phyloP scores from a whole-genome alignment of 352 stramenopile species.

The Globisporangium parvum region DNA sequence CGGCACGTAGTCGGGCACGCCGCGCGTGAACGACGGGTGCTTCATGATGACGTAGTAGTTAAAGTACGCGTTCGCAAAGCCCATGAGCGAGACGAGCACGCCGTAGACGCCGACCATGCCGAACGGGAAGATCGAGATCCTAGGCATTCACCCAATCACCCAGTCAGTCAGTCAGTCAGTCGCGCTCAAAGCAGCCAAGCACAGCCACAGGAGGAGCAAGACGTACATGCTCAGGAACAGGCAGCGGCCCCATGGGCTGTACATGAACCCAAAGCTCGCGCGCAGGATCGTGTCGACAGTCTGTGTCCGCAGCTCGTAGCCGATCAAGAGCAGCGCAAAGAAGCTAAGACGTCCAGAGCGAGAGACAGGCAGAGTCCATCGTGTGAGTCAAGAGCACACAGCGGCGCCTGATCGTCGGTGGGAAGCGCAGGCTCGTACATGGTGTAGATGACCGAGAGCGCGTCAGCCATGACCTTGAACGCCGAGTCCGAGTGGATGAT shows the following conservation, averaged over 20 bases:
- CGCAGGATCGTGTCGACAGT: conserved; percentile 63
- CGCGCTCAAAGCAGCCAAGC: too few species aligned
- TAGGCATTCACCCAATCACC: conserved; percentile 12
- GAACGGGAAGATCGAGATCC: conserved; percentile 88
- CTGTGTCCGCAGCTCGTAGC: conserved; percentile 77
- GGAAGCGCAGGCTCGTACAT: conserved; percentile 40
- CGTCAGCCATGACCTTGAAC: conserved; percentile 70
- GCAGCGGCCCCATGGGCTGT: conserved; percentile 82
- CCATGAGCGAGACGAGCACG: conserved; percentile 64
- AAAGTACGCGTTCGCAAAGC: conserved; percentile 86
- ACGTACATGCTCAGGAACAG: conserved; percentile 84
- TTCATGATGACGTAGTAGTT: conserved; percentile 90
- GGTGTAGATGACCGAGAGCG: conserved; percentile 79
- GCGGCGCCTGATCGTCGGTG: background rate
- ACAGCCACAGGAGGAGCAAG: background rate
- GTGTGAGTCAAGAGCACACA: background rate
- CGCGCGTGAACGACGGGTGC: conserved; percentile 74
- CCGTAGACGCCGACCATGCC: conserved; percentile 82
- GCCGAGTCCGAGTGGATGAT: conserved; percentile 60
- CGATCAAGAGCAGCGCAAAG: conserved; percentile 77
- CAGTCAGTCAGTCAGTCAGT: background rate
- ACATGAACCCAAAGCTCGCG: conserved; percentile 86
- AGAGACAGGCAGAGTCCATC: background rate
- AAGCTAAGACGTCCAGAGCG: too few species aligned
- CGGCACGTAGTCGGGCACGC: conserved; percentile 77